Percentiles rank a stretch among this genome's conserved stretches.
Evolutionary conservation across 192 early-diverging fungal species (phyloP).

Genomic region (Spizellomyces punctatus): DNA sequence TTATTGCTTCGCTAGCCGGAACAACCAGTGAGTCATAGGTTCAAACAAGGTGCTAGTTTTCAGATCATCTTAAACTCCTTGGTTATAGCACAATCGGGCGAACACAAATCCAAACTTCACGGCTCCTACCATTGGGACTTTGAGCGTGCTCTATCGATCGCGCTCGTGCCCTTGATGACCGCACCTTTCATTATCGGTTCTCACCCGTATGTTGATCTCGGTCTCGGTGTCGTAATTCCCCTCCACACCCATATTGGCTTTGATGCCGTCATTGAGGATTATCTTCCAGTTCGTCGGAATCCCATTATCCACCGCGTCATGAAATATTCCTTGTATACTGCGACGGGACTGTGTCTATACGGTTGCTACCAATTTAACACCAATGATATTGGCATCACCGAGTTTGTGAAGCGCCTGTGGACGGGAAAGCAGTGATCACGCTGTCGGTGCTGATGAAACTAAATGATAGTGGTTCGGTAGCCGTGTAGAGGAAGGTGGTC

Average conservation of each 20-base stretch:
- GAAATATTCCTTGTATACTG: slow-evolving; percentile 64
- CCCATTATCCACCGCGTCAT: slow-evolving; percentile 62
- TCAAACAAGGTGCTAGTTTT: neutral
- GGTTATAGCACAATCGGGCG: slow-evolving; percentile 12
- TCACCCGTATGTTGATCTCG: slow-evolving; percentile 84
- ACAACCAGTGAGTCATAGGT: slow-evolving; percentile 4
- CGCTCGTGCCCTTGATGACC: slow-evolving; percentile 74
- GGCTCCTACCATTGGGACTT: slow-evolving; percentile 97
- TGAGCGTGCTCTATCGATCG: slow-evolving; percentile 82
- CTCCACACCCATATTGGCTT: slow-evolving; percentile 90
- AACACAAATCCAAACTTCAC: slow-evolving; percentile 54
- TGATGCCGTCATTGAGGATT: slow-evolving; percentile 73
- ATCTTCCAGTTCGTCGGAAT: slow-evolving; percentile 73
- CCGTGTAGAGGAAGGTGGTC: too few species aligned
- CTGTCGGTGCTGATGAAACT: too few species aligned
- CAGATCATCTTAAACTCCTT: neutral
- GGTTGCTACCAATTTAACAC: slow-evolving; percentile 96
- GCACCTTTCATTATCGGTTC: slow-evolving; percentile 81
- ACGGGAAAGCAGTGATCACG: slow-evolving; percentile 62
- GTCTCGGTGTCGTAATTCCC: slow-evolving; percentile 86
- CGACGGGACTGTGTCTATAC: slow-evolving; percentile 75
- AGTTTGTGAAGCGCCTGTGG: slow-evolving; percentile 83
- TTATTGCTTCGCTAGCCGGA: neutral
- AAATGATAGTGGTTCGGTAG: too few species aligned
- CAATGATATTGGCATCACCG: slow-evolving; percentile 91